Evolutionary conservation across 2,329 filamentous ascomycete species (phyloP).

Genomic region (Graphiopsis chlorocephala): DNA sequence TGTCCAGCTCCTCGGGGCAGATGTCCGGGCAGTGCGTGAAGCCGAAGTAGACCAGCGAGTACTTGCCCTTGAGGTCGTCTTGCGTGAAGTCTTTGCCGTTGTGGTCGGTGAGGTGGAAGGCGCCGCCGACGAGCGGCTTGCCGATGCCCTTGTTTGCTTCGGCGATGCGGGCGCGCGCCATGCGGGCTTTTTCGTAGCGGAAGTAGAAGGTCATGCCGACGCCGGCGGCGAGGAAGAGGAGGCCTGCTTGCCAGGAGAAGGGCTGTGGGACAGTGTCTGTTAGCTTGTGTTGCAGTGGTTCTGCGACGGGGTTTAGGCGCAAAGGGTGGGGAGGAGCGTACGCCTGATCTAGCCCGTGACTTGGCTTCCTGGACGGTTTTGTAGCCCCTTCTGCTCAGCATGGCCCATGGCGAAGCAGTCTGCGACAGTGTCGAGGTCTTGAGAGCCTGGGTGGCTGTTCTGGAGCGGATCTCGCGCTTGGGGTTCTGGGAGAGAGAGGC

Average conservation of each 20-base stretch:
- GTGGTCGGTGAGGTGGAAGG: slow-evolving; percentile 79
- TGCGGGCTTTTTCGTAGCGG: slow-evolving; percentile 84
- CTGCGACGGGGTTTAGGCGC: slow-evolving; percentile 1
- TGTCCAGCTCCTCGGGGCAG: slow-evolving; percentile 97
- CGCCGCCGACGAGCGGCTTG: slow-evolving; percentile 85
- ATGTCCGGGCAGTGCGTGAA: slow-evolving; percentile 99
- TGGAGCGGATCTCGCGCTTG: slow-evolving; percentile 28
- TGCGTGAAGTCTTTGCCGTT: slow-evolving; percentile 74
- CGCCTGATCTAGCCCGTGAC: slow-evolving; percentile 44
- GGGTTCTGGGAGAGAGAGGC: slow-evolving; percentile 20
- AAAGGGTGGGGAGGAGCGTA: slow-evolving; percentile 31
- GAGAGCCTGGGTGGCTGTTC: slow-evolving; percentile 17
- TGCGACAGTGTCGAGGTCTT: slow-evolving; percentile 15
- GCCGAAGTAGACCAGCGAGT: slow-evolving; percentile 90
- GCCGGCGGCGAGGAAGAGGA: slow-evolving; percentile 79
- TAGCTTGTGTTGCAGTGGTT: slow-evolving; percentile 17
- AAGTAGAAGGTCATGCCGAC: slow-evolving; percentile 84
- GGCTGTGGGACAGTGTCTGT: slow-evolving; percentile 55
- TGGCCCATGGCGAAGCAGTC: slow-evolving; percentile 27
- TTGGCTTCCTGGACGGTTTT: slow-evolving; percentile 48
- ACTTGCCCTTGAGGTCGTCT: slow-evolving; percentile 80
- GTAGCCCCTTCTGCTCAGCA: slow-evolving; percentile 23
- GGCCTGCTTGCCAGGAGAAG: slow-evolving; percentile 87
- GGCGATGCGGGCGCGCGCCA: slow-evolving; percentile 83
- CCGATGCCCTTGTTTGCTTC: slow-evolving; percentile 93